Conservation (phyloP, 345 rosid species). For the Syzygium aqueum region DNA sequence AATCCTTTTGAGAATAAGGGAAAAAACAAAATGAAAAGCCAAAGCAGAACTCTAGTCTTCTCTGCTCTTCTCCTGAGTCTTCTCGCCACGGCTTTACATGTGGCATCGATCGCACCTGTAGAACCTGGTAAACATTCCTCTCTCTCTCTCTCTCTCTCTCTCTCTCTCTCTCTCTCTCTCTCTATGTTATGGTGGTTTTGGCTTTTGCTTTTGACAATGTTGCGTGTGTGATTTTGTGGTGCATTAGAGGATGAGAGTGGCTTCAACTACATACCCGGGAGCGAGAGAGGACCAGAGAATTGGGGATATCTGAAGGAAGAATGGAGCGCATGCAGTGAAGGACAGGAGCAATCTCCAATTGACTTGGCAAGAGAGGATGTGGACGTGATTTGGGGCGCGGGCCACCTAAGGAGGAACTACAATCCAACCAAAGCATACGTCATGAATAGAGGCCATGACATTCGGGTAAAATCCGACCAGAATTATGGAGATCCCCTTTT, state of each 20-base stretch:
- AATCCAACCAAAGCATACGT: constrained; percentile 17
- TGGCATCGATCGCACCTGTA: constrained; percentile 3
- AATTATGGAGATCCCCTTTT: background rate
- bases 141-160: background rate
- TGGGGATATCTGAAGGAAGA: constrained; percentile 42
- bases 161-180: background rate
- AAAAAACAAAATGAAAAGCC: background rate
- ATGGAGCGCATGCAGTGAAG: constrained; percentile 26
- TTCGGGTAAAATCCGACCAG: constrained; percentile 16
- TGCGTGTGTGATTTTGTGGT: background rate
- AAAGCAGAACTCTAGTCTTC: background rate
- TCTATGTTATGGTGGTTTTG: background rate
- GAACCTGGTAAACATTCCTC: constrained; percentile 14
- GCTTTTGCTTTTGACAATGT: background rate
- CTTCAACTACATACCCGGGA: constrained; percentile 29
- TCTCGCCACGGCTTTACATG: background rate
- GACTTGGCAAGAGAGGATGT: constrained; percentile 15
- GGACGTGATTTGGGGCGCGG: background rate
- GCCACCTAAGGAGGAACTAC: constrained; percentile 15
- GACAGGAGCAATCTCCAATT: constrained; percentile 27
- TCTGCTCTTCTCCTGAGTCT: background rate
- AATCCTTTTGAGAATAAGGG: background rate
- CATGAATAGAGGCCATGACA: constrained; percentile 52
- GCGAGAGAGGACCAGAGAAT: constrained; percentile 35
- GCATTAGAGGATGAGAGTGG: constrained; percentile 41